These are phyloP conservation scores for Backusella australiensis DNA, from an alignment of 192 early-diverging fungal species.

Conservation along the genomic window DNA sequence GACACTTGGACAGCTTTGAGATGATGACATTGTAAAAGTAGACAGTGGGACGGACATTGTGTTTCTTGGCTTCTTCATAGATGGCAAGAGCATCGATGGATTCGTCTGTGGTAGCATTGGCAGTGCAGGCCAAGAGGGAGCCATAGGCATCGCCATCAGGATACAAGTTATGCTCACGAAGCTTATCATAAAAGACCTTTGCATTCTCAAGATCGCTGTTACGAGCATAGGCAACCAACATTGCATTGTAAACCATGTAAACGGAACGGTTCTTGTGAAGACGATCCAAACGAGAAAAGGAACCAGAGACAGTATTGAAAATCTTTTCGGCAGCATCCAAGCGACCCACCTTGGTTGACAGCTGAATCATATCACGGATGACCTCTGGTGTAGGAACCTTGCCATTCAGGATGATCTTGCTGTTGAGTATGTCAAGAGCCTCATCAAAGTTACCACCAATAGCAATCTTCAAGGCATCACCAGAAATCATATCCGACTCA, in stretches of 20 bases:
- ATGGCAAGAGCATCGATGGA: slow-evolving; percentile 46
- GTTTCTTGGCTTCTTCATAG: slow-evolving; percentile 49
- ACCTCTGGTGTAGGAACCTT: slow-evolving; percentile 32
- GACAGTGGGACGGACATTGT: slow-evolving; percentile 46
- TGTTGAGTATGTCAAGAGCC: slow-evolving; percentile 19
- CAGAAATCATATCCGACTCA: slow-evolving; percentile 24
- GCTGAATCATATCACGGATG: slow-evolving; percentile 32
- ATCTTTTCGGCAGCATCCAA: slow-evolving; percentile 18
- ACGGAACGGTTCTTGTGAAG: not conserved
- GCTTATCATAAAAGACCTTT: slow-evolving; percentile 46
- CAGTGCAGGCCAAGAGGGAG: slow-evolving; percentile 42
- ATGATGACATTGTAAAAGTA: slow-evolving; percentile 62
- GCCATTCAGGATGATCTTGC: slow-evolving; percentile 21
- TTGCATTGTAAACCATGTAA: slow-evolving; percentile 31
- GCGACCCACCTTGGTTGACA: slow-evolving; percentile 20
- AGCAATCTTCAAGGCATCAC: slow-evolving; percentile 17
- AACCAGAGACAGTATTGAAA: slow-evolving; percentile 4
- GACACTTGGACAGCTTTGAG: slow-evolving; percentile 53
- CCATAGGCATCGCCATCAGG: slow-evolving; percentile 55
- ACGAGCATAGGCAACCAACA: slow-evolving; percentile 48
- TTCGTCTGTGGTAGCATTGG: slow-evolving; percentile 44
- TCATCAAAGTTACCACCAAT: slow-evolving; percentile 23
- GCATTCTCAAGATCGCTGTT: slow-evolving; percentile 39
- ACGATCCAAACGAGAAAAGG: slow-evolving; percentile 3
- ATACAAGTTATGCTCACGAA: not conserved